Evolutionary conservation across 2,329 filamentous ascomycete genomes (phyloP).

Genomic region (Fusarium haematococcum): DNA sequence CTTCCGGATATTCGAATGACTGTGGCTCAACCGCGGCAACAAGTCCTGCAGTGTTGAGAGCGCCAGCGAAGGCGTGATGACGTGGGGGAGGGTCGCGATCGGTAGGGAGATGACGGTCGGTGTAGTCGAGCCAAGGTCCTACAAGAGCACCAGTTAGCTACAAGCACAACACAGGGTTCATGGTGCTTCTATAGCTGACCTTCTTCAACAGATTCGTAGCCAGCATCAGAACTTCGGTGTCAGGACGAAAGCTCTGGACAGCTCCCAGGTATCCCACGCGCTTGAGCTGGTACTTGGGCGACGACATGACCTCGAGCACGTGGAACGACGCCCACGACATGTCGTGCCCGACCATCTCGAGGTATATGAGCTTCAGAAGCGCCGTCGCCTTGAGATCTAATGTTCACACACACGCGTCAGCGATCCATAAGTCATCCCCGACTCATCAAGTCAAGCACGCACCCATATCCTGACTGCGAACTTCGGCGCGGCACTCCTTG

Average conservation of each 20-base stretch:
- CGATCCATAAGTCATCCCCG: background rate
- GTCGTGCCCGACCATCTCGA: constrained; percentile 99
- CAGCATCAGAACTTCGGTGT: constrained; percentile 97
- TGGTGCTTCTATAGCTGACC: constrained; percentile 55
- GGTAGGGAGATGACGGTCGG: constrained; percentile 86
- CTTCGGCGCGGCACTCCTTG: constrained; percentile 95
- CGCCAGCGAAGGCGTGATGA: constrained; percentile 92
- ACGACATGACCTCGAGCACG: constrained; percentile 98
- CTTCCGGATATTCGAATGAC: constrained; percentile 86
- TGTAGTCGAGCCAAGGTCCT: constrained; percentile 79
- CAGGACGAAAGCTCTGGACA: constrained; percentile 93
- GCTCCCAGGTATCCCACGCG: constrained; percentile 94
- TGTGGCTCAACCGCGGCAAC: constrained; percentile 87
- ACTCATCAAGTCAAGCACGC: constrained; percentile 47
- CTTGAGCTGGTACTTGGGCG: constrained; percentile 93
- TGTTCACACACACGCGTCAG: constrained; percentile 20
- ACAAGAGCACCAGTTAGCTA: constrained; percentile 2
- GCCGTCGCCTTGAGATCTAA: constrained; percentile 95
- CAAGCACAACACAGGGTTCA: background rate
- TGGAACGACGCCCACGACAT: constrained; percentile 99
- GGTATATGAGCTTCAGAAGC: constrained; percentile 93
- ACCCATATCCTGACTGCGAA: constrained; percentile 94
- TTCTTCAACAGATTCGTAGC: constrained; percentile 98
- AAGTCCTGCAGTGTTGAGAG: constrained; percentile 90
- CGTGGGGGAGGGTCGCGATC: constrained; percentile 89